Conservation (phyloP, 352 stramenopile genomes). For the Phytophthora sojae region DNA sequence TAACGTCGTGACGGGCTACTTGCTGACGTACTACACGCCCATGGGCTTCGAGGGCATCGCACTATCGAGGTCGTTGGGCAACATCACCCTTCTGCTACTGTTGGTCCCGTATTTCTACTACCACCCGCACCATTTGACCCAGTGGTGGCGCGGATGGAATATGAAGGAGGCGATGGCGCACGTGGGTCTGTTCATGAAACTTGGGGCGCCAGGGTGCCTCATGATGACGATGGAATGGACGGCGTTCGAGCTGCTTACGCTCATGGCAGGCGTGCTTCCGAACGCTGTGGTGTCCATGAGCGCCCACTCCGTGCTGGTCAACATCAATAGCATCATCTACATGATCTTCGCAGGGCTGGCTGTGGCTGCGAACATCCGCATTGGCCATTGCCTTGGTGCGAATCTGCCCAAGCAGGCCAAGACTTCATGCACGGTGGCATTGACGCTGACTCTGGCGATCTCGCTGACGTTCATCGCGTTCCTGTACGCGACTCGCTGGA, state of each 20-base stretch:
- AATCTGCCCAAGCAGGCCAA: conserved; percentile 62
- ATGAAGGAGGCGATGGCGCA: conserved; percentile 38
- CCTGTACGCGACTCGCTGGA: conserved; percentile 48
- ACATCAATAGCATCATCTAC: conserved; percentile 65
- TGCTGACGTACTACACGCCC: conserved; percentile 77
- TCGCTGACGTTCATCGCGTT: conserved; percentile 46
- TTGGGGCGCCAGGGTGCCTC: conserved; percentile 59
- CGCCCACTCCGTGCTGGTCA: conserved; percentile 70
- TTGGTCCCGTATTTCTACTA: conserved; percentile 67
- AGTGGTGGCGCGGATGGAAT: conserved; percentile 61
- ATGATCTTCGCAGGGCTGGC: conserved; percentile 75
- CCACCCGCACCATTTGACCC: conserved; percentile 38
- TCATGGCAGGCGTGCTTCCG: conserved; percentile 70
- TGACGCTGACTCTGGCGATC: conserved; percentile 47
- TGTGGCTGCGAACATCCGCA: conserved; percentile 70
- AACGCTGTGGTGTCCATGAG: conserved; percentile 70
- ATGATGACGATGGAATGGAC: conserved; percentile 82
- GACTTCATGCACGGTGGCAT: conserved; percentile 42
- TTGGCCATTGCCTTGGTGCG: conserved; percentile 79
- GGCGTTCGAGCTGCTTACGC: conserved; percentile 72
- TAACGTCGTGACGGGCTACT: conserved; percentile 65
- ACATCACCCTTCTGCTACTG: conserved; percentile 52
- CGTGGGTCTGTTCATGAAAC: conserved; percentile 42
- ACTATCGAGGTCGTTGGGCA: conserved; percentile 64
- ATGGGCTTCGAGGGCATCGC: conserved; percentile 81